phyloP scores from a whole-genome alignment of 495 filamentous ascomycete genomes.

The Sordaria brevicollis region DNA sequence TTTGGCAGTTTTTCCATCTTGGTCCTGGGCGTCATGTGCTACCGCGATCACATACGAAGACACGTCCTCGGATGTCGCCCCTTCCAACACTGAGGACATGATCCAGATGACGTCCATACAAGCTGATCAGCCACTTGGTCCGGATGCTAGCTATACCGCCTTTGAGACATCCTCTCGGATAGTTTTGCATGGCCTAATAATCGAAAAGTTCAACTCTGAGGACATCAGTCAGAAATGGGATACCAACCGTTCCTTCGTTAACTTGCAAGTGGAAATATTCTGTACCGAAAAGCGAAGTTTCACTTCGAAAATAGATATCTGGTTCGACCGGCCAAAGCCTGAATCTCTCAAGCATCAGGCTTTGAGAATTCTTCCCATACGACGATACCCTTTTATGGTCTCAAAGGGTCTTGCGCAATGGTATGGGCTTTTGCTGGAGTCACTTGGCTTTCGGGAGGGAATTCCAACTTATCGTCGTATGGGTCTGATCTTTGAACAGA shows the following conservation, averaged over 20 bases:
- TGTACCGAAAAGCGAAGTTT: background rate
- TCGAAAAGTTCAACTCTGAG: background rate
- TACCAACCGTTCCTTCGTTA: fast-evolving
- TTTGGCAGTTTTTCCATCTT: background rate
- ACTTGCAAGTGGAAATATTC: background rate
- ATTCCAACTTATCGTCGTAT: background rate
- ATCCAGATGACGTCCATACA: background rate
- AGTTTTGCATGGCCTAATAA: background rate
- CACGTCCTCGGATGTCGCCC: too few species aligned
- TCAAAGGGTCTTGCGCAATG: too few species aligned
- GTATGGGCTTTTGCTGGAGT: background rate
- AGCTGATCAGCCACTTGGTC: background rate
- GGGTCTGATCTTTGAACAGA: background rate
- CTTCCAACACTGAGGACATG: background rate
- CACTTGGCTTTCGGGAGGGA: background rate
- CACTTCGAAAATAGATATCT: background rate
- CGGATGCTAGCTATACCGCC: background rate
- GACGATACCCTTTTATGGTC: too few species aligned
- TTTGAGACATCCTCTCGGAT: background rate
- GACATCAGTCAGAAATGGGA: background rate
- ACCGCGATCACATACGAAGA: background rate
- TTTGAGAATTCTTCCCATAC: background rate
- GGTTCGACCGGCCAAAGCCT: background rate
- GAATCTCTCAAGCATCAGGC: background rate
- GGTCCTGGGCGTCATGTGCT: background rate